These are phyloP conservation scores for Jaenimonas drosophilae DNA, from an alignment of 208 protist species.

Conservation along the genomic window DNA sequence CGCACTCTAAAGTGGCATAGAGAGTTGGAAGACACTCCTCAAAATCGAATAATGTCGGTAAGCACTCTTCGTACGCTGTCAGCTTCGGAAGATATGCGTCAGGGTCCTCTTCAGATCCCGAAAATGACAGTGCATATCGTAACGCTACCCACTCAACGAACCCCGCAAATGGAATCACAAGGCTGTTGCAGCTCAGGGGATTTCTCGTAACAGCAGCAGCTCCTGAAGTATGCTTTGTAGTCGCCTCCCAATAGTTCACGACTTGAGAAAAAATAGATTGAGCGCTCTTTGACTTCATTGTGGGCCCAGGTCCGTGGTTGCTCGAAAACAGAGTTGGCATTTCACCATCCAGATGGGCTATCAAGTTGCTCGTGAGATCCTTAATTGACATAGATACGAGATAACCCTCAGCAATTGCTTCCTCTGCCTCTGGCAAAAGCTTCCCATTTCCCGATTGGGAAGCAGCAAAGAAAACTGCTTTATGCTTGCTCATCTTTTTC, in stretches of 20 bases:
- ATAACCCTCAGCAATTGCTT: background rate
- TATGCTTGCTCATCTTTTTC: conserved; percentile 9
- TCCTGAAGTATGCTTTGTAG: too few species aligned
- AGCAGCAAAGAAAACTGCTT: background rate
- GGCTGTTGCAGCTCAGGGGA: background rate
- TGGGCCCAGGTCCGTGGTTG: background rate
- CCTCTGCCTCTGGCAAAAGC: background rate
- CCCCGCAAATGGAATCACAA: conserved; percentile 17
- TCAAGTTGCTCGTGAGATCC: background rate
- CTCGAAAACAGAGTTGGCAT: background rate
- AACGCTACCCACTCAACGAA: conserved; percentile 38
- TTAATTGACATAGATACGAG: background rate
- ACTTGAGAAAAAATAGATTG: background rate
- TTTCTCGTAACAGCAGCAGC: background rate
- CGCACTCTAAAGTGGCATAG: too few species aligned
- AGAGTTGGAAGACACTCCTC: too few species aligned
- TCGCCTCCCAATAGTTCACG: background rate
- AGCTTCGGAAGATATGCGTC: conserved; percentile 4
- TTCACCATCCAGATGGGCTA: background rate
- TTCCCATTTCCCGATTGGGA: background rate
- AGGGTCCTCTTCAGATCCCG: conserved; percentile 15
- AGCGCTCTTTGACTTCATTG: background rate
- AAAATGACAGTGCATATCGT: conserved; percentile 18
- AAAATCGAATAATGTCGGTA: background rate
- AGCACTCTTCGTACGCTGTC: background rate